Percentiles rank a stretch among this genome's conserved stretches.
Evolutionary conservation across 1,284 basidiomycete genomes (phyloP).

Genomic region (Puccinia polysora): DNA sequence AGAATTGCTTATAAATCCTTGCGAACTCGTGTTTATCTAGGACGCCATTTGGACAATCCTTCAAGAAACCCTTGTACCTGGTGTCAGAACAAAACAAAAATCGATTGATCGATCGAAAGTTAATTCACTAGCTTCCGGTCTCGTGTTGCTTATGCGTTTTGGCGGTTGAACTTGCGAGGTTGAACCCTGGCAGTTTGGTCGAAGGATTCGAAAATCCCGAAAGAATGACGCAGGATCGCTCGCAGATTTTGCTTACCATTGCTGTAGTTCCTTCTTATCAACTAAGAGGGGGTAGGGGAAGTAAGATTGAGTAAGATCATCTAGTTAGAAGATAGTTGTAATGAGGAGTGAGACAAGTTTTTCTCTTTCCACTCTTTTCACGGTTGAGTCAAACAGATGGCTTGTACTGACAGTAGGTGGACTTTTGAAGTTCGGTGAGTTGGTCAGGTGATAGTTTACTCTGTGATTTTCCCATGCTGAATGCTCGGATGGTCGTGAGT

Average conservation of each 20-base stretch:
- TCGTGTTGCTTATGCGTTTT: too few species aligned
- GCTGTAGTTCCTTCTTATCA: slow-evolving; percentile 98
- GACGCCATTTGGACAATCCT: slow-evolving; percentile 95
- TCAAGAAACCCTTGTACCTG: slow-evolving; percentile 98
- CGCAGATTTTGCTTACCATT: slow-evolving; percentile 69
- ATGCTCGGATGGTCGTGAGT: neutral
- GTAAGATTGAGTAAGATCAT: slow-evolving; percentile 25
- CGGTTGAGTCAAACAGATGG: neutral
- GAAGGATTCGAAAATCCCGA: too few species aligned
- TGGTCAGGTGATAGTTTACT: slow-evolving; percentile 93
- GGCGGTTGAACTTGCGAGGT: neutral
- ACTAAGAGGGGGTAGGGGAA: slow-evolving; percentile 60
- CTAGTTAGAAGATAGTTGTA: neutral
- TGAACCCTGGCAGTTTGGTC: neutral
- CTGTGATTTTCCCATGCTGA: slow-evolving; percentile 82
- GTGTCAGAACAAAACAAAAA: too few species aligned
- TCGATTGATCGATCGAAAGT: neutral
- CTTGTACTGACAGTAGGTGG: slow-evolving; percentile 79
- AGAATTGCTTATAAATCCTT: slow-evolving; percentile 88
- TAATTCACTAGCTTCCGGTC: neutral
- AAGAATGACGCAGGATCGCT: too few species aligned
- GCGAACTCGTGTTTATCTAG: slow-evolving; percentile 94
- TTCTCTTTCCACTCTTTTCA: neutral
- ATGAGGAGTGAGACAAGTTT: neutral
- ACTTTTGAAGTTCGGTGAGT: slow-evolving; percentile 91